A percentile compares a stretch with the other conserved stretches of the same genome.
Conservation (phyloP, 2,329 filamentous ascomycete species). For the Aspergillus caelatus region DNA sequence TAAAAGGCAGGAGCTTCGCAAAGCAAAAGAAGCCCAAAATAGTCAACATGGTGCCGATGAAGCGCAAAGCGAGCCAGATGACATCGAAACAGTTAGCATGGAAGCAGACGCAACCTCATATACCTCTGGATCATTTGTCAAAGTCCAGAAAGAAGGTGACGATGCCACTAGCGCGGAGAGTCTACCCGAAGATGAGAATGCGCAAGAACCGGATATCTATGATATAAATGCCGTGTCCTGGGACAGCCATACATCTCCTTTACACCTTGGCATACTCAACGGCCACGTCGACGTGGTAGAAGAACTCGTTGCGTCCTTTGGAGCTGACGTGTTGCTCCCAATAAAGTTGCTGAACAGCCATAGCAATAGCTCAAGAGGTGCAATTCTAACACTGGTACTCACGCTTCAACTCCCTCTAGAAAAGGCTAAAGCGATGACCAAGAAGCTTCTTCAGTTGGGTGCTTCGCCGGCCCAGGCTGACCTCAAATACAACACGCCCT, state of each 20-base stretch:
- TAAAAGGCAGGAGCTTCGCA: slow-evolving; percentile 62
- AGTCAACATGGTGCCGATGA: neutral
- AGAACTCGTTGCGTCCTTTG: slow-evolving; percentile 70
- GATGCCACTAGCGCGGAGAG: slow-evolving; percentile 44
- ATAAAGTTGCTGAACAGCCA: slow-evolving; percentile 62
- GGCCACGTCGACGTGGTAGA: slow-evolving; percentile 72
- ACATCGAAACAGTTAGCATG: slow-evolving; percentile 15
- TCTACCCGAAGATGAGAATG: slow-evolving; percentile 57
- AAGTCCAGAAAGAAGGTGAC: slow-evolving; percentile 48
- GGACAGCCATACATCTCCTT: slow-evolving; percentile 72
- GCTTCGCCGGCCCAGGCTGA: slow-evolving; percentile 76
- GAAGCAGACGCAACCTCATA: slow-evolving; percentile 51
- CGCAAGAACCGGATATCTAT: slow-evolving; percentile 76
- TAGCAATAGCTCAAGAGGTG: slow-evolving; percentile 55
- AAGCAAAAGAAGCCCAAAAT: slow-evolving; percentile 25
- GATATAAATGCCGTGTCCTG: slow-evolving; percentile 78
- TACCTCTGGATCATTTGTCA: slow-evolving; percentile 74
- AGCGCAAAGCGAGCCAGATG: slow-evolving; percentile 33
- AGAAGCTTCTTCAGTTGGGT: slow-evolving; percentile 68
- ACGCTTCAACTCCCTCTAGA: slow-evolving; percentile 65
- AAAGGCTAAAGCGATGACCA: slow-evolving; percentile 66
- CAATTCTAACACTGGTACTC: slow-evolving; percentile 72
- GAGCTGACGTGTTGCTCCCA: slow-evolving; percentile 74
- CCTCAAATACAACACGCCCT: slow-evolving; percentile 62
- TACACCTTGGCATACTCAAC: slow-evolving; percentile 77